Evolutionary conservation across 2,329 filamentous ascomycete species (phyloP), one percentile per base, ranked within the genome.

Genomic region (Ramularia collo-cygni): DNA sequence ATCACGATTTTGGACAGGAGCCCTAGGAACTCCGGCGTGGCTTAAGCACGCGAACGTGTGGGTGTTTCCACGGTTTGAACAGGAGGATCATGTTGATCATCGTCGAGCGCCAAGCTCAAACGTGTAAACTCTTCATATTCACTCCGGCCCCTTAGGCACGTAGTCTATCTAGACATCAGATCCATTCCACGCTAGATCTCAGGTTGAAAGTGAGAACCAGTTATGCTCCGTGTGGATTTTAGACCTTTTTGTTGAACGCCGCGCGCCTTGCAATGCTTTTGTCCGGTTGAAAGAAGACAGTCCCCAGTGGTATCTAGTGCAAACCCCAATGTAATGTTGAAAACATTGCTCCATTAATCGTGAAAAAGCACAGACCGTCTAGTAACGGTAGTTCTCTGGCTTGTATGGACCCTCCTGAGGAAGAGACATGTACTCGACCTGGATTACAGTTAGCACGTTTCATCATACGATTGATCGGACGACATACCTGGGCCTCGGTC

Each of bases 351-450:
- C 35, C 48, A 47, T 12, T 42, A 46, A 35, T 50, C 50, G 43
- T 50, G 29, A 49, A 44, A 38, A 19, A 34, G 12, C 24, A 37
- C 14, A 39, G 44, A 24, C 38, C 55, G 56, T 66, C 76, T 83
- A 83, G 72, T 83, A 83, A 65, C 80, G 73, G 65, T 85, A 89
- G 78, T 89, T 85, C 57, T 96, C 90, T 70, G 75, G 76, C 87
- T 98, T 98, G 85, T 78, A 98, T 59, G 92, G 92, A 65, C 92
- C 92, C 74, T 89, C 83, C 51, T 79, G 64, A 46, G 81, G 76
- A 56, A 98, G 76, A 59, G 87, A 80, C 64, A 96, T 84, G 76
- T 98, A 98, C 64, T 96, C 92, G 56, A 87, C 83, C 78, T 98
- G 92, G 6, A 24, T 10, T 6, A 24, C 10, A 24, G 21, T 24